Evolutionary conservation across 2,329 filamentous ascomycete species (phyloP), one percentile per base, ranked within the genome.

Genomic region (Ophiocordyceps polyrhachis-furcata): DNA sequence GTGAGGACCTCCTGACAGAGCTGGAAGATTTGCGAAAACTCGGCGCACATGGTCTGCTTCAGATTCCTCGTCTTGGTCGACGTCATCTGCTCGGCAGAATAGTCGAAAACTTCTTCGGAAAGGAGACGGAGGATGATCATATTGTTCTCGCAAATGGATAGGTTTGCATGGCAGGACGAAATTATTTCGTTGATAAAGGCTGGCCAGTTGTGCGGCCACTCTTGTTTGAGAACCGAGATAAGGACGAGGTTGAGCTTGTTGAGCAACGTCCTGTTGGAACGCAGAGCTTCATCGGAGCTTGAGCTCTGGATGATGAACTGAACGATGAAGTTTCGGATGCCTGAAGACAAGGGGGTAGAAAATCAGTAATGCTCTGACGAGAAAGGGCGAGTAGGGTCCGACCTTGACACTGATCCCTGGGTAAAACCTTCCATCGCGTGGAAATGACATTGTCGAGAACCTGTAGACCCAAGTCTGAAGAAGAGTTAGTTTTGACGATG

Each of bases 101-200:
- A 98, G 68, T 98, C 91, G 58, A 98, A 98, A 35, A 98, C 89
- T 63, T 98, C 91, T 63, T 98, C 91, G 7, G 91, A 98, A 41
- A 98, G 74, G 55, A 98, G 69, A 48, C 91, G 81, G 53, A 98
- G 75, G 55, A 98, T 96, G 51, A 85, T 87, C 91, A 98, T 98
- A 71, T 98, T 98, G 70, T 98, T 98, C 68, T 98, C 91, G 74
- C 93, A 98, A 55, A 98, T 93, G 35, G 89, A 91, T 45, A 98
- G 71, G 64, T 83, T 95, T 53, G 85, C 89, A 61, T 93, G 88
- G 66, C 88, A 96, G 46, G 91, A 89, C 20, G 86, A 83, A 55
- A 98, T 87, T 64, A 98, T 98, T 69, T 98, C 91, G 70, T 96
- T 96, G 74, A 98, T 96, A 65, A 98, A 98, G 19, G 87, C 94